Base-by-base conservation (phyloP, 805 yeast species). In the Yarrowia deformans region DNA sequence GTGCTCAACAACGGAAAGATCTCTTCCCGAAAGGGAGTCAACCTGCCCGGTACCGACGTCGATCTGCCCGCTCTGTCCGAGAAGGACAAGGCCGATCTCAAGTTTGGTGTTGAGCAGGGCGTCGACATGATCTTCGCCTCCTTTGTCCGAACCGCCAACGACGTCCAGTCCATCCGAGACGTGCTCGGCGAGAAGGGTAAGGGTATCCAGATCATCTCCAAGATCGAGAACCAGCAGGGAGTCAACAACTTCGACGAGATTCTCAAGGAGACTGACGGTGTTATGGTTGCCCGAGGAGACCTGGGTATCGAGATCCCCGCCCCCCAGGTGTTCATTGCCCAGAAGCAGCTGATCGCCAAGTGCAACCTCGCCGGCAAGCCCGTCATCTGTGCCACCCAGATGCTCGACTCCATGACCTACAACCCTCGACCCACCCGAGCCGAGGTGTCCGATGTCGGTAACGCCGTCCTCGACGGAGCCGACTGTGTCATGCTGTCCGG, bases 371-470 rank as follows among this genome's bases (percentile, higher is more conserved):
- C 97, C 75, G 99, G 98, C 81, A 95, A 95, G 88, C 99, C 99
- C 79, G 98, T 93, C 75, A 93, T 95, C 81, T 95, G 99, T 85
- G 99, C 99, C 74, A 95, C 99, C 74, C 99, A 95, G 85, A 95
- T 95, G 99, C 89, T 95, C 82, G 99, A 95, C 85, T 92, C 98
- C 71, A 95, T 95, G 99, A 95, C 98, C 72, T 92, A 90, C 85
- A 95, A 95, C 90, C 99, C 99, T 82, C 90, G 99, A 84, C 99
- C 99, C 83, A 95, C 99, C 81, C 91, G 99, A 85, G 99, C 99
- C 75, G 99, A 95, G 85, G 99, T 95, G 72, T 90, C 97, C 70
- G 99, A 95, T 82, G 99, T 95, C 73, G 99, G 99, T 84, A 95
- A 95, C 83, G 99, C 99, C 76, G 91, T 95, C 75, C 87, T 95